phyloP scores from a whole-genome alignment of 208 protist species.

The Wallacemonas sp. region DNA sequence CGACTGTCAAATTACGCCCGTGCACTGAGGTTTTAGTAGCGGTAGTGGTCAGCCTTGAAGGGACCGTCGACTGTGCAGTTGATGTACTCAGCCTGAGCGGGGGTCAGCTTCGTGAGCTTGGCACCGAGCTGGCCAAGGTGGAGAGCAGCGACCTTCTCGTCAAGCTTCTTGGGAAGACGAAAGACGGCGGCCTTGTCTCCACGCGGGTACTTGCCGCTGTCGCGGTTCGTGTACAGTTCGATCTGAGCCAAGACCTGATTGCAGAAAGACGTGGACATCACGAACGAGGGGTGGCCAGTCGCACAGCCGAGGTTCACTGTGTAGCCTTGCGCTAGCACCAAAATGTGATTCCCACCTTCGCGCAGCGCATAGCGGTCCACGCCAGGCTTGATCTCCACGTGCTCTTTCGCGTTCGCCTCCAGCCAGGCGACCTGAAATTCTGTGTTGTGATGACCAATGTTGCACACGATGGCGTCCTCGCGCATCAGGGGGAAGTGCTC shows the following conservation, averaged over 20 bases:
- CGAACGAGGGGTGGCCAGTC: conserved; percentile 99
- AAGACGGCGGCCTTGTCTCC: conserved; percentile 93
- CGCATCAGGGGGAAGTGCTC: conserved; percentile 98
- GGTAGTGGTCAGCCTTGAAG: conserved; percentile 98
- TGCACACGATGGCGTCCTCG: conserved; percentile 99
- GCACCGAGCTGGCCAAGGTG: conserved; percentile 97
- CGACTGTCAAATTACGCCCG: too few relatives aligned
- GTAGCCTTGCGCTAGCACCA: conserved; percentile 96
- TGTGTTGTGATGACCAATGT: conserved; percentile 99
- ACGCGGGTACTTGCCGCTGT: conserved; percentile 92
- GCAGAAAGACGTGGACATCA: conserved; percentile 99
- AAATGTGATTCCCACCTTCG: conserved; percentile 93
- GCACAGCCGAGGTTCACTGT: conserved; percentile 99
- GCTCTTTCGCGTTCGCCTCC: conserved; percentile 86
- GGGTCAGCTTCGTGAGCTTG: conserved; percentile 96
- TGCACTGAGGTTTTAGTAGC: too few relatives aligned
- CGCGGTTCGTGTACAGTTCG: conserved; percentile 95
- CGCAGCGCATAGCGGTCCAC: conserved; percentile 98
- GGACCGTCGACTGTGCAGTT: conserved; percentile 95
- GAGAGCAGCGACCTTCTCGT: conserved; percentile 99
- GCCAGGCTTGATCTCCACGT: conserved; percentile 99
- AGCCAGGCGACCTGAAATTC: conserved; percentile 99
- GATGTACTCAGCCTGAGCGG: conserved; percentile 98
- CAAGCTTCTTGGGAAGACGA: conserved; percentile 98
- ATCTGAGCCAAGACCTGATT: conserved; percentile 99